Conservation (phyloP, 164 flowering plant species). For the Tetracentron sinense region DNA sequence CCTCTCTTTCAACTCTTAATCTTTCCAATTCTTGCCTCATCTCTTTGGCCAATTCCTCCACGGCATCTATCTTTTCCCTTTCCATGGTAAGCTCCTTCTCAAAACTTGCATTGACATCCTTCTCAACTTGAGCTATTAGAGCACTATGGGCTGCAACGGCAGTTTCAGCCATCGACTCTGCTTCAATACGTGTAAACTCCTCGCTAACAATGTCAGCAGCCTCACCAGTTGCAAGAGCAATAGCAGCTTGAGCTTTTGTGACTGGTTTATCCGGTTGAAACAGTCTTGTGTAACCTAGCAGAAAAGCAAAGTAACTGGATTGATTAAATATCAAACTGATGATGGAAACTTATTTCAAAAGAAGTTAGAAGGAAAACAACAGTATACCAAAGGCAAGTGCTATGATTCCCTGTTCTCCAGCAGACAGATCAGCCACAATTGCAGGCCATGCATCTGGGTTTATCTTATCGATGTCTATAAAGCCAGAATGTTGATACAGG, state of each 20-base stretch:
- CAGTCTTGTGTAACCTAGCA: constrained; percentile 79
- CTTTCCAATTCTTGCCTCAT: constrained; percentile 67
- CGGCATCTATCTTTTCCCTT: constrained; percentile 64
- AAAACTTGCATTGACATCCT: constrained; percentile 71
- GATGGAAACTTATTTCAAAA: background rate
- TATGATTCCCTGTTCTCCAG: constrained; percentile 81
- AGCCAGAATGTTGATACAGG: constrained; percentile 66
- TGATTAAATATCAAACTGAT: background rate
- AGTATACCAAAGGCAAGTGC: constrained; percentile 85
- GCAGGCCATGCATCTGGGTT: constrained; percentile 97
- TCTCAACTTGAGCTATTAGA: constrained; percentile 87
- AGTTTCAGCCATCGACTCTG: constrained; percentile 89
- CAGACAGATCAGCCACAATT: constrained; percentile 74
- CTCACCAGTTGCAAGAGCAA: constrained; percentile 88
- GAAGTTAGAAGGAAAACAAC: background rate
- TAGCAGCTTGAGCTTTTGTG: constrained; percentile 95
- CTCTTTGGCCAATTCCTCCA: constrained; percentile 88
- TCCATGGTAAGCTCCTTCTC: constrained; percentile 73
- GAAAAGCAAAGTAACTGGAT: background rate
- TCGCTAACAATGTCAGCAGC: constrained; percentile 80
- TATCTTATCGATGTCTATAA: constrained; percentile 82
- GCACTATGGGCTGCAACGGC: constrained; percentile 90
- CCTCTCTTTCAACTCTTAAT: constrained; percentile 64
- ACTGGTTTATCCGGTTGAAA: constrained; percentile 97
- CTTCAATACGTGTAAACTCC: constrained; percentile 97